Evolutionary conservation across 176 grass and related monocot species (phyloP).

Genomic region (Chrysopogon serrulatus): DNA sequence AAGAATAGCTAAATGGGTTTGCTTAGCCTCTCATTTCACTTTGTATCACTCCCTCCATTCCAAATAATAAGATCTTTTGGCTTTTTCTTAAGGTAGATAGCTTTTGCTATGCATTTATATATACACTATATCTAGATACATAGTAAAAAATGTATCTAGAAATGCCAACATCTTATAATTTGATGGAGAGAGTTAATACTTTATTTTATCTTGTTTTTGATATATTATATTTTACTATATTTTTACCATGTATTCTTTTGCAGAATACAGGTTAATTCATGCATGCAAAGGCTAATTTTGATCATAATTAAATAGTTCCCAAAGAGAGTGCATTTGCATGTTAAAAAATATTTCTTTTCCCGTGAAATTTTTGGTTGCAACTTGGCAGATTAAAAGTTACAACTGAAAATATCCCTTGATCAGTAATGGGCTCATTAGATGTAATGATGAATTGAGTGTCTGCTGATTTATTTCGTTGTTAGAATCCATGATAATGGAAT

Average conservation of each 20-base stretch:
- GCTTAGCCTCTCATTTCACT: not conserved
- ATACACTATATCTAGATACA: too few species aligned
- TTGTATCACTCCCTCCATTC: too few species aligned
- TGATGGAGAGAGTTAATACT: too few species aligned
- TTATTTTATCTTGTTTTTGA: not conserved
- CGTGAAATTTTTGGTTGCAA: not conserved
- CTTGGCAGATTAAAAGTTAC: not conserved
- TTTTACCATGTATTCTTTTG: not conserved
- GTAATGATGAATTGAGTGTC: not conserved
- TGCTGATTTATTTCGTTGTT: not conserved
- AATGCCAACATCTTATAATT: too few species aligned
- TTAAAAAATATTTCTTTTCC: not conserved
- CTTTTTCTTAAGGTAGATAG: too few species aligned
- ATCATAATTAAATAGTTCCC: not conserved
- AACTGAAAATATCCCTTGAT: not conserved
- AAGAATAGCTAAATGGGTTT: not conserved
- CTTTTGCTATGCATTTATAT: too few species aligned
- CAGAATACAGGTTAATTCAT: not conserved
- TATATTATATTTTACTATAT: not conserved
- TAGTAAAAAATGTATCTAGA: too few species aligned
- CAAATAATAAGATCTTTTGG: too few species aligned
- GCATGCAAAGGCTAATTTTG: not conserved
- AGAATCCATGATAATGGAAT: not conserved
- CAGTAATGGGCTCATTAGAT: not conserved
- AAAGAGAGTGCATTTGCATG: not conserved